These are phyloP conservation scores for Talaromyces nanjingensis DNA, from an alignment of 495 filamentous ascomycete genomes.

Conservation along the genomic window DNA sequence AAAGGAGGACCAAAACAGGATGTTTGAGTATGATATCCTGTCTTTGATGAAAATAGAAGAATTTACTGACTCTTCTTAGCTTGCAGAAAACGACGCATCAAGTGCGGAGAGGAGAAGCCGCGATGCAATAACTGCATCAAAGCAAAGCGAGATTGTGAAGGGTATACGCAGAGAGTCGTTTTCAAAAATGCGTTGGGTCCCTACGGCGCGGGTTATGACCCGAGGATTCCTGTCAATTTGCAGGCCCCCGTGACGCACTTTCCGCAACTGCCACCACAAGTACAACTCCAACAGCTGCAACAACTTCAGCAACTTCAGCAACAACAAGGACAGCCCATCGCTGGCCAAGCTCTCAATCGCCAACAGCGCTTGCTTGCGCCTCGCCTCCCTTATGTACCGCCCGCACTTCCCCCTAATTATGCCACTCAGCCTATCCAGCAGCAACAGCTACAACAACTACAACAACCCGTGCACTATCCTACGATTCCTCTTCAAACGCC, in stretches of 20 bases:
- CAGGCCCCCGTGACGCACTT: constrained; percentile 9
- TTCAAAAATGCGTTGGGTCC: constrained; percentile 82
- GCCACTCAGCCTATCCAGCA: background rate
- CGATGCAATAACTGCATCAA: constrained; percentile 91
- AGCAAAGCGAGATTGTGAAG: constrained; percentile 88
- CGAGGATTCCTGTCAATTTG: background rate
- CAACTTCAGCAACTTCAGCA: background rate
- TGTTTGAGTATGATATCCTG: constrained; percentile 65
- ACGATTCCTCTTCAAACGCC: background rate
- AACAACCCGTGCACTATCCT: background rate
- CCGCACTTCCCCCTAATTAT: background rate
- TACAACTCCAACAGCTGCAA: background rate
- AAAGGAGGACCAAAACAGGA: constrained; percentile 89
- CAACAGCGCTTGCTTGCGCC: constrained; percentile 10
- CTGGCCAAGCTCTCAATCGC: background rate
- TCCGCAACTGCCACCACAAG: constrained; percentile 5
- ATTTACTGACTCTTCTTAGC: constrained; percentile 41
- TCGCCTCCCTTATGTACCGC: background rate
- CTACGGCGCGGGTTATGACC: constrained; percentile 28
- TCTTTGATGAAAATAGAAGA: background rate
- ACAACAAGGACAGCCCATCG: background rate
- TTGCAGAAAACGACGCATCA: constrained; percentile 90
- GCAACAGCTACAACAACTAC: background rate
- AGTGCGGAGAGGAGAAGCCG: constrained; percentile 92
- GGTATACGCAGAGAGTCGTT: constrained; percentile 85